Evolutionary conservation across 805 yeast species (phyloP).

Genomic region (Henningerozyma blattae): DNA sequence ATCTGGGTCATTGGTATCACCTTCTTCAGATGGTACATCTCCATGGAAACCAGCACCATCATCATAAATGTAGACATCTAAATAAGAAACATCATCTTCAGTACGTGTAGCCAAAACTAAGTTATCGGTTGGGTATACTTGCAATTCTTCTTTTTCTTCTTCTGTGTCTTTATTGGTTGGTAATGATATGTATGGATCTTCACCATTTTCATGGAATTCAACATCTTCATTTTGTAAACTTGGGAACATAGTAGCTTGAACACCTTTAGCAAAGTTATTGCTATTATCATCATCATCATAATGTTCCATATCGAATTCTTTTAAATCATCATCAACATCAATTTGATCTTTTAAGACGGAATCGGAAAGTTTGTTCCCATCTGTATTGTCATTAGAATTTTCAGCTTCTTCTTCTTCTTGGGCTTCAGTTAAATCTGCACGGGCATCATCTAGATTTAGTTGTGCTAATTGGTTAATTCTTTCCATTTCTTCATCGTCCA

Average conservation of each 20-base stretch:
- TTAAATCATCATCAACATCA: conserved; percentile 72
- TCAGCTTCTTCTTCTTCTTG: conserved; percentile 17
- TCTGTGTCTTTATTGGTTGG: conserved; percentile 42
- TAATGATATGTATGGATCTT: conserved; percentile 32
- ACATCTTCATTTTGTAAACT: conserved; percentile 51
- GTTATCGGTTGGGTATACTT: conserved; percentile 82
- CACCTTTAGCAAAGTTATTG: conserved; percentile 41
- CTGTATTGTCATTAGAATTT: conserved; percentile 3
- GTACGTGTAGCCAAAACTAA: conserved; percentile 85
- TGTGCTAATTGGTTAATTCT: conserved; percentile 80
- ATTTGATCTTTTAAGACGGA: conserved; percentile 34
- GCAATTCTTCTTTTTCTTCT: conserved; percentile 77
- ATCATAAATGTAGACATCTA: conserved; percentile 91
- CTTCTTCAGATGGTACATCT: conserved; percentile 50
- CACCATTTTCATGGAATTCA: conserved; percentile 38
- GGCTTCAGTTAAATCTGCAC: conserved; percentile 35
- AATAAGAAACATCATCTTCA: conserved; percentile 84
- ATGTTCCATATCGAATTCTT: conserved; percentile 77
- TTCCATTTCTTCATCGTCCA: conserved; percentile 86
- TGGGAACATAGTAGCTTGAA: conserved; percentile 54
- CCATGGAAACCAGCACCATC: conserved; percentile 81
- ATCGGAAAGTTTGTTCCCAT: too few relatives aligned
- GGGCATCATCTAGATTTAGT: conserved; percentile 68
- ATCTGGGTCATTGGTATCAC: conserved; percentile 57
- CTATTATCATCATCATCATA: conserved; percentile 60